Conservation (phyloP, 2,329 filamentous ascomycete species). For the Epichloe sylvatica region DNA sequence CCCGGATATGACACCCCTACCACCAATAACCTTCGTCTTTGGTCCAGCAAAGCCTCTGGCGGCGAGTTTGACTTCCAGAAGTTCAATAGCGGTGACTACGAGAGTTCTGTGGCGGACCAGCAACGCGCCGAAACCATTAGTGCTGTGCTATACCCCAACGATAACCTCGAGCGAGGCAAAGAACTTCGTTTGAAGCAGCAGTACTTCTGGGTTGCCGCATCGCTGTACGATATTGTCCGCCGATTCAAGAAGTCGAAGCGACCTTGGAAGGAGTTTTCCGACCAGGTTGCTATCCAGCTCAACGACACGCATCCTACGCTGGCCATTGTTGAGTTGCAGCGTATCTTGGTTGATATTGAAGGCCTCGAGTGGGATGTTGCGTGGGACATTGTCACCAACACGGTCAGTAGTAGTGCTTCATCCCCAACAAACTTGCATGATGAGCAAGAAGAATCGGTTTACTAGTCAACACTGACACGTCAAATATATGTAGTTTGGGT, state of each 20-base stretch:
- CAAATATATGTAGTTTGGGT: slow-evolving; percentile 54
- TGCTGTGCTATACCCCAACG: slow-evolving; percentile 91
- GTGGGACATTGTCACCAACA: slow-evolving; percentile 66
- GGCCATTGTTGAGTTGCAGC: slow-evolving; percentile 88
- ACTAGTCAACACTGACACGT: neutral
- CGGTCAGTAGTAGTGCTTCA: slow-evolving; percentile 27
- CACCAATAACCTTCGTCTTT: slow-evolving; percentile 91
- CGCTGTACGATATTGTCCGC: slow-evolving; percentile 87
- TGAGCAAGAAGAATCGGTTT: neutral
- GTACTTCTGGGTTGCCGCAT: slow-evolving; percentile 99
- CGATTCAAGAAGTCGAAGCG: slow-evolving; percentile 96
- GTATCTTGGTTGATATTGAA: slow-evolving; percentile 80
- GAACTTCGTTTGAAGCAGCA: slow-evolving; percentile 97
- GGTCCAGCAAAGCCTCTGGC: slow-evolving; percentile 93
- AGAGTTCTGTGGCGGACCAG: slow-evolving; percentile 94
- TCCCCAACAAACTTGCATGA: neutral
- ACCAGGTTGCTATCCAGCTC: slow-evolving; percentile 91
- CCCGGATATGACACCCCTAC: slow-evolving; percentile 81
- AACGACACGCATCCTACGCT: slow-evolving; percentile 97
- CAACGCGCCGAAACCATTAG: slow-evolving; percentile 98
- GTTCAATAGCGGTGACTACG: slow-evolving; percentile 96
- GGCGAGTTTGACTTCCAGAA: slow-evolving; percentile 99
- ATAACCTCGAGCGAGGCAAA: slow-evolving; percentile 92
- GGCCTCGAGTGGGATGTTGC: slow-evolving; percentile 86
- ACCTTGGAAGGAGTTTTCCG: slow-evolving; percentile 80